phyloP scores from a whole-genome alignment of 805 yeast species.

The Kluyveromyces wickerhamii region DNA sequence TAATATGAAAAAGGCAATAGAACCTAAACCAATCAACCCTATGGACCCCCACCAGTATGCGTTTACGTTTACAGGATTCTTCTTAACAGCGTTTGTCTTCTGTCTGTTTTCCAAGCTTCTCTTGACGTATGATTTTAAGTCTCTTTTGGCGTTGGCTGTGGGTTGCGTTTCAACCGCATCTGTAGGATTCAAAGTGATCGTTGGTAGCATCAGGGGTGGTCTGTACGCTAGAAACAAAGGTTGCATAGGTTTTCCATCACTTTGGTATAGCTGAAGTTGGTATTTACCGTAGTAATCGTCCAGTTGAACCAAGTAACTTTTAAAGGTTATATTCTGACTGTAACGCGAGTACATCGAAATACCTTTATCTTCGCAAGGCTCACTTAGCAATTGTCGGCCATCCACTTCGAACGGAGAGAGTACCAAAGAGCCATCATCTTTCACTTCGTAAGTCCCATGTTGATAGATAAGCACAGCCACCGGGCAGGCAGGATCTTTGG shows the following conservation, averaged over 20 bases:
- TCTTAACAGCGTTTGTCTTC: constrained; percentile 60
- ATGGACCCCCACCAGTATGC: constrained; percentile 22
- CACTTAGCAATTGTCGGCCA: constrained; percentile 84
- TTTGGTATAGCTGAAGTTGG: constrained; percentile 63
- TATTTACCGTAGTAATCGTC: constrained; percentile 82
- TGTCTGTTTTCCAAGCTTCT: constrained; percentile 74
- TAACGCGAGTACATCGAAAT: constrained; percentile 64
- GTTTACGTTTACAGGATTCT: constrained; percentile 13
- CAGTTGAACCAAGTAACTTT: constrained; percentile 49
- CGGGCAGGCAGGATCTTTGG: constrained; percentile 74
- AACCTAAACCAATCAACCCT: constrained; percentile 23
- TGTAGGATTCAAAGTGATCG: constrained; percentile 84
- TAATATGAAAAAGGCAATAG: constrained; percentile 18
- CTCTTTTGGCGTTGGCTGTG: constrained; percentile 31
- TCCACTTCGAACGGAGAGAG: constrained; percentile 76
- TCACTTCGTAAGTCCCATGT: constrained; percentile 72
- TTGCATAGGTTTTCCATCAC: constrained; percentile 71
- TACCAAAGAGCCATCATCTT: constrained; percentile 56
- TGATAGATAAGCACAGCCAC: constrained; percentile 75
- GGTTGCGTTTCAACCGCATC: constrained; percentile 30
- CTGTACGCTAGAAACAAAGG: constrained; percentile 87
- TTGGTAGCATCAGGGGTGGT: constrained; percentile 96
- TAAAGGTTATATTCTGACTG: constrained; percentile 54
- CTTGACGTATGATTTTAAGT: constrained; percentile 41
- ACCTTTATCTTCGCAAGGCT: constrained; percentile 69